Conservation (phyloP, 257 asterid species). For the Linderniella brevidens region DNA sequence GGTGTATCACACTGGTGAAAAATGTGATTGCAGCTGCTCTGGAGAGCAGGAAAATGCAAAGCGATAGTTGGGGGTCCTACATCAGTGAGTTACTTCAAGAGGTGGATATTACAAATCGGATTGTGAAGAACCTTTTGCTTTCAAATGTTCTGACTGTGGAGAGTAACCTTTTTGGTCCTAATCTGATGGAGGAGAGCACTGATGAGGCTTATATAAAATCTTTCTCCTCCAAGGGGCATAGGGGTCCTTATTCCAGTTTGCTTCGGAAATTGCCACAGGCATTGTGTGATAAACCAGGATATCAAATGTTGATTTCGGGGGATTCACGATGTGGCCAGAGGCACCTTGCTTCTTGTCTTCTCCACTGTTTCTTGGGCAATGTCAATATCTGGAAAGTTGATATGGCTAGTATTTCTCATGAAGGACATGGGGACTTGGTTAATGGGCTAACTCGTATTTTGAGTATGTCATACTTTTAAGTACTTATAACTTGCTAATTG, state of each 20-base stretch:
- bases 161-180: constrained; percentile 18
- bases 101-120: constrained; percentile 32
- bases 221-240: constrained; percentile 27
- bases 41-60: constrained; percentile 23
- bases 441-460: constrained; percentile 64
- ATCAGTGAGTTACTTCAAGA: constrained; percentile 56
- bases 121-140: constrained; percentile 42
- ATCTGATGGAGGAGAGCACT: constrained; percentile 17
- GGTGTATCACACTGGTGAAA: constrained; percentile 52
- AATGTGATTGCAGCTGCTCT: constrained; percentile 38
- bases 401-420: constrained; percentile 75
- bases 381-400: constrained; percentile 76
- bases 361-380: constrained; percentile 76
- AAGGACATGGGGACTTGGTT: constrained; percentile 91
- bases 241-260: constrained; percentile 38
- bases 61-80: constrained; percentile 69
- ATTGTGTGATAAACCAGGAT: constrained; percentile 47
- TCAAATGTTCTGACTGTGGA: constrained; percentile 38
- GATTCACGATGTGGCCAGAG: constrained; percentile 76
- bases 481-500: constrained; percentile 2
- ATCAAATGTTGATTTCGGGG: constrained; percentile 69
- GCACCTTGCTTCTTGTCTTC: constrained; percentile 90
- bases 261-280: constrained; percentile 18
- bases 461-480: constrained; percentile 50
- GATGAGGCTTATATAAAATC: constrained; percentile 23